Conservation (phyloP, 768 basidiomycete genomes). For the Lactarius pseudohatsudake region DNA sequence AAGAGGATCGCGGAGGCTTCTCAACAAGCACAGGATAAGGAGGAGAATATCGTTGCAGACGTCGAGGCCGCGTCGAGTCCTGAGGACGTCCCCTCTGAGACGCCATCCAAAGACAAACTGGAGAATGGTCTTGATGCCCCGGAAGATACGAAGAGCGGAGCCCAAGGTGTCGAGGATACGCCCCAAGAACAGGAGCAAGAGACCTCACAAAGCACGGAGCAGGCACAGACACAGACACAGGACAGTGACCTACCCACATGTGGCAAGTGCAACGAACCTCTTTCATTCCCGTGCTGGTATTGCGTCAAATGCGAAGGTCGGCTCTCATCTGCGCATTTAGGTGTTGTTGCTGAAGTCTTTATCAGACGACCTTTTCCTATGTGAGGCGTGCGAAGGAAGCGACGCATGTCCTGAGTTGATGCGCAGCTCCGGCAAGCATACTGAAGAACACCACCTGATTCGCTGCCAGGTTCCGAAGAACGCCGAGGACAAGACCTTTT, state of each 20-base stretch:
- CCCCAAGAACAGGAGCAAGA: neutral
- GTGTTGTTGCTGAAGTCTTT: neutral
- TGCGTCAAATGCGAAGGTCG: constrained; percentile 12
- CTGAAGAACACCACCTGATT: constrained; percentile 15
- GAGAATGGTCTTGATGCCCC: neutral
- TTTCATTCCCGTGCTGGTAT: constrained; percentile 13
- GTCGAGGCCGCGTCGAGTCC: neutral
- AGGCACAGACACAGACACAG: constrained; percentile 15
- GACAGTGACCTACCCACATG: constrained; percentile 30
- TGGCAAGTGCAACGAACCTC: constrained; percentile 30
- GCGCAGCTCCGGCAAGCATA: constrained; percentile 13
- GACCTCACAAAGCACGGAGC: neutral
- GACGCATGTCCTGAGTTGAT: constrained; percentile 5
- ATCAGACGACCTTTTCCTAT: constrained; percentile 22
- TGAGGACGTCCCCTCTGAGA: neutral
- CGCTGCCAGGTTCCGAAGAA: constrained; percentile 12
- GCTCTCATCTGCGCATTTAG: neutral
- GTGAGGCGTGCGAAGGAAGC: constrained; percentile 26
- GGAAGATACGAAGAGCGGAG: neutral
- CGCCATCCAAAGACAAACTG: neutral
- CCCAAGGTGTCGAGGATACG: neutral
- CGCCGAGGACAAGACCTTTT: neutral
- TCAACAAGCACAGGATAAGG: neutral
- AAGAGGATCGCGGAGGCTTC: neutral
- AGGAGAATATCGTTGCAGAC: neutral